Evolutionary conservation across 495 filamentous ascomycete species (phyloP).

Genomic region (Xylaria grammica): DNA sequence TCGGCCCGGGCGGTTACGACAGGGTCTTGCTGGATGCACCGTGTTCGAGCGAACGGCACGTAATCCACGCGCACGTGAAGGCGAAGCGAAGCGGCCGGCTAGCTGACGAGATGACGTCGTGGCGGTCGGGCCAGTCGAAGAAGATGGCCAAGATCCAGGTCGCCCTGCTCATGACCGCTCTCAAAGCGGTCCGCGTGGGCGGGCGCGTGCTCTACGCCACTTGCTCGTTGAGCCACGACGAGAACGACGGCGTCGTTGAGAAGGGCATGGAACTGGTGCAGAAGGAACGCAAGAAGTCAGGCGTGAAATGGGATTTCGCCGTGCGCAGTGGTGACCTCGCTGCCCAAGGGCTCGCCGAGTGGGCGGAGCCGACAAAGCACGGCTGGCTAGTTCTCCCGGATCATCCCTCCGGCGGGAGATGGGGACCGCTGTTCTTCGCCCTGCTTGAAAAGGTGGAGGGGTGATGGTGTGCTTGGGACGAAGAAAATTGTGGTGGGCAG

Average conservation of each 20-base stretch:
- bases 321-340: slow-evolving; percentile 20
- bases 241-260: slow-evolving; percentile 22
- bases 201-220: slow-evolving; percentile 23
- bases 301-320: slow-evolving; percentile 11
- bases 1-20: slow-evolving; percentile 19
- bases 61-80: slow-evolving; percentile 18
- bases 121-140: slow-evolving; percentile 24
- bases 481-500: neutral
- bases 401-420: slow-evolving; percentile 16
- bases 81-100: slow-evolving; percentile 13
- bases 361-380: slow-evolving; percentile 20
- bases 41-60: slow-evolving; percentile 25
- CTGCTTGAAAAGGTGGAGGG: slow-evolving; percentile 21
- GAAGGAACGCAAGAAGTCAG: slow-evolving; percentile 23
- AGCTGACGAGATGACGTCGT: slow-evolving; percentile 24
- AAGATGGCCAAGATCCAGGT: slow-evolving; percentile 25
- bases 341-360: slow-evolving; percentile 5
- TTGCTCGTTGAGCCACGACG: slow-evolving; percentile 21
- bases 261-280: slow-evolving; percentile 20
- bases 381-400: slow-evolving; percentile 24
- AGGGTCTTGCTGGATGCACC: slow-evolving; percentile 24
- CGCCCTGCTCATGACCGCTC: slow-evolving; percentile 20
- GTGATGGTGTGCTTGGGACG: neutral
- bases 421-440: slow-evolving; percentile 24
- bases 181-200: slow-evolving; percentile 17